Evolutionary conservation across 805 yeast genomes (phyloP).

Genomic region (Phaffomyces antillensis): DNA sequence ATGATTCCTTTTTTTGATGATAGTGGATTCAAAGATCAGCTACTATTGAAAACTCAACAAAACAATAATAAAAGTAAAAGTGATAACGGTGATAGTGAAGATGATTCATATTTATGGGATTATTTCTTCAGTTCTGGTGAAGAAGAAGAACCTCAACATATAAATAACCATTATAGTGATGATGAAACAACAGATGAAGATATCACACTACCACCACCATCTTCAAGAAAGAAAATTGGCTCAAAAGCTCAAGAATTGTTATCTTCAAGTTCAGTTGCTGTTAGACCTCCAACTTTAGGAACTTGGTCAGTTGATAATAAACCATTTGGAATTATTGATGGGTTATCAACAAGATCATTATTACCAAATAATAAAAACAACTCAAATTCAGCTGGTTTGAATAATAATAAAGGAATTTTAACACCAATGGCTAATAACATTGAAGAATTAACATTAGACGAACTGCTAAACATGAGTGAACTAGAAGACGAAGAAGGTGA

Average conservation of each 20-base stretch:
- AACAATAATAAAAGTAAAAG: slow-evolving; percentile 6
- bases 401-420: not conserved
- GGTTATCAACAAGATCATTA: slow-evolving; percentile 80
- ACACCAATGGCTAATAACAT: slow-evolving; percentile 24
- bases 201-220: slow-evolving; percentile 66
- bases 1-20: slow-evolving; percentile 37
- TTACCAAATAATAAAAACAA: slow-evolving; percentile 31
- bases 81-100: slow-evolving; percentile 28
- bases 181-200: slow-evolving; percentile 97
- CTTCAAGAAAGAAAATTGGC: slow-evolving; percentile 53
- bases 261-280: slow-evolving; percentile 77
- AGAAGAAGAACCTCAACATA: slow-evolving; percentile 21
- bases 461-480: slow-evolving; percentile 81
- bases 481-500: slow-evolving; percentile 65
- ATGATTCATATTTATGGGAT: slow-evolving; percentile 68
- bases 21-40: slow-evolving; percentile 20
- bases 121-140: slow-evolving; percentile 53
- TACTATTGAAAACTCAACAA: slow-evolving; percentile 6
- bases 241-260: slow-evolving; percentile 86
- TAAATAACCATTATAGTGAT: slow-evolving; percentile 29
- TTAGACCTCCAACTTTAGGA: slow-evolving; percentile 88
- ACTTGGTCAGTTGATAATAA: slow-evolving; percentile 82
- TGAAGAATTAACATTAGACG: slow-evolving; percentile 59
- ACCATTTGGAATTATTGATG: slow-evolving; percentile 93
- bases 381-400: not conserved